These are phyloP conservation scores for Panicum hallii DNA, from an alignment of 202 grass and related monocot species.

Conservation along the genomic window DNA sequence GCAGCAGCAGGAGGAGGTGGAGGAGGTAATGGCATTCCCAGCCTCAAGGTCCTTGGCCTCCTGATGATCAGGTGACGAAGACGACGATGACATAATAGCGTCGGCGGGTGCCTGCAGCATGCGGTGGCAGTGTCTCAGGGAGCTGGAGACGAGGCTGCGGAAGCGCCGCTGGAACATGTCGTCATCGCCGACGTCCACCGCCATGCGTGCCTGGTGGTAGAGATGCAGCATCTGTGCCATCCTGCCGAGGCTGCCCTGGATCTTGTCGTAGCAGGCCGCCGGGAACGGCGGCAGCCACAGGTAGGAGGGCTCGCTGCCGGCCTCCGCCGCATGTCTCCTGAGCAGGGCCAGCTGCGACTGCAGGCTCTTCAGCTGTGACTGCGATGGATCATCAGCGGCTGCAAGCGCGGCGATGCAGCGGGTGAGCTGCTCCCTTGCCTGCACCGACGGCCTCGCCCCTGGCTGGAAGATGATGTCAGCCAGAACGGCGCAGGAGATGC, in stretches of 20 bases:
- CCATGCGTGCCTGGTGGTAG: conserved; percentile 44
- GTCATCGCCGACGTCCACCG: background rate
- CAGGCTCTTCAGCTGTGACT: background rate
- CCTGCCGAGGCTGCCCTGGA: conserved; percentile 60
- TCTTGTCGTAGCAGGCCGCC: conserved; percentile 40
- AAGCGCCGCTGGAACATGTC: conserved; percentile 11
- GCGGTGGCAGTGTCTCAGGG: conserved; percentile 40
- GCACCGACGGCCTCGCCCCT: conserved; percentile 49
- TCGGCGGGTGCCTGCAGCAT: background rate
- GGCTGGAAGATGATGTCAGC: conserved; percentile 74
- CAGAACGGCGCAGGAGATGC: conserved; percentile 55
- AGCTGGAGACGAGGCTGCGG: conserved; percentile 27
- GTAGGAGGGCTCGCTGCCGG: conserved; percentile 61
- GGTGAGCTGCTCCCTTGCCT: conserved; percentile 48
- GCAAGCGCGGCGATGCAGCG: conserved; percentile 39
- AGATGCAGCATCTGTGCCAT: conserved; percentile 64
- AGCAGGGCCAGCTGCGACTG: conserved; percentile 48
- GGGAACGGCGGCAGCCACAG: conserved; percentile 69
- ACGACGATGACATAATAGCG: background rate
- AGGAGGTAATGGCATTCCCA: conserved; percentile 12
- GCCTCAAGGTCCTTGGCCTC: conserved; percentile 24
- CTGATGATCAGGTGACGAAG: background rate
- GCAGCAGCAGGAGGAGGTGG: background rate
- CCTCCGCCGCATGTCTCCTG: conserved; percentile 51
- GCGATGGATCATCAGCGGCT: background rate